Conservation (phyloP, 2,329 filamentous ascomycete genomes). For the Diaporthe ampelina region DNA sequence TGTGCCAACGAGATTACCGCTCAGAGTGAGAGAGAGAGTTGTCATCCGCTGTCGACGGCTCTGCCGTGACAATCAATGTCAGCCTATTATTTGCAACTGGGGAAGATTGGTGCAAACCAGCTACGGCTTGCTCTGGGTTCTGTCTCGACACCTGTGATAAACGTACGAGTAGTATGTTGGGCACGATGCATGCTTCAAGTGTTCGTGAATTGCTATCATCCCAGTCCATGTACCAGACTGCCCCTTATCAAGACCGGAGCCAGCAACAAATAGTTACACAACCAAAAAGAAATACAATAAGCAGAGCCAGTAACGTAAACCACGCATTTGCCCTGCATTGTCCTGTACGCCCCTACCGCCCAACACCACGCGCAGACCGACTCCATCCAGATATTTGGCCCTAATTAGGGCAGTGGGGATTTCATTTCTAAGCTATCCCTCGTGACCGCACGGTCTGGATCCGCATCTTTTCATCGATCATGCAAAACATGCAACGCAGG, state of each 20-base stretch:
- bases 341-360: conserved; percentile 32
- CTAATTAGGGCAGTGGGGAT: conserved; percentile 4
- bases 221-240: conserved; percentile 24
- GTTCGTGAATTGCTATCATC: conserved; percentile 28
- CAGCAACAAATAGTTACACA: conserved; percentile 33
- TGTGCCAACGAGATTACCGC: background rate
- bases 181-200: background rate
- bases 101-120: too few relatives aligned
- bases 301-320: conserved; percentile 18
- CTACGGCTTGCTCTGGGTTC: background rate
- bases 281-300: conserved; percentile 16
- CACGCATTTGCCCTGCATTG: conserved; percentile 20
- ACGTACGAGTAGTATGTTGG: background rate
- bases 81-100: background rate
- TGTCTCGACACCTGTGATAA: background rate
- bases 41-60: too few relatives aligned
- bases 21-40: background rate
- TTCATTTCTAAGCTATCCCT: background rate
- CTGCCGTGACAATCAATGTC: background rate
- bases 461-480: conserved; percentile 15
- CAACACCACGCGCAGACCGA: conserved; percentile 36
- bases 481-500: conserved; percentile 30
- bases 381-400: conserved; percentile 14
- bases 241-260: background rate
- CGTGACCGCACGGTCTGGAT: conserved; percentile 1